Base-by-base conservation (phyloP, 164 flowering plant genomes). In the Tetracentron sinense region DNA sequence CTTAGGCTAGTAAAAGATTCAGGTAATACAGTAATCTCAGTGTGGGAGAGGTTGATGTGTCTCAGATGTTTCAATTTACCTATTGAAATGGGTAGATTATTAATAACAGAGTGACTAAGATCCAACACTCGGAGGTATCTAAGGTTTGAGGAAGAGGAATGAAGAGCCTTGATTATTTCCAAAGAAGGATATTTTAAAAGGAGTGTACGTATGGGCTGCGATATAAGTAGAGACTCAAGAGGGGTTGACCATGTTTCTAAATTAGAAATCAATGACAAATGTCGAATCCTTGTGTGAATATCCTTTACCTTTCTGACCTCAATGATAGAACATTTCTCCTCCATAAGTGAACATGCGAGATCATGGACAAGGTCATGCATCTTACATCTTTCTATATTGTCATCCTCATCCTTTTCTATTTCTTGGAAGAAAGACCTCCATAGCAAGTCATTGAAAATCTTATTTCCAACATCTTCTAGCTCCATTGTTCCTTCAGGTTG, bases 291-390 rank as follows among this genome's bases (percentile, higher is more conserved):
- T n/a, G n/a, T n/a, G n/a, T 33, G 47, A 0, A 51, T 17, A 6
- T 33, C 11, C 11, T 27, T 12, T 21, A 16, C 21, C 30, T 21
- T 17, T 46, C 1, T 28, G 2, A 8, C 6, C 2, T 51, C 60
- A 10, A 62, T 20, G 17, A 14, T 22, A 16, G 25, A 19, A 2
- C 33, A 55, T 52, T 64, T 61, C 22, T 2, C 31, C 15, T 46
- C 54, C 12, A n/a, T 10, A 1, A 64, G 2, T n/a, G 31, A 20
- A n/a, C n/a, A 15, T n/a, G 70, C 66, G 0, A 71, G 63, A 50
- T 71, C 63, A 20, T 71, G 70, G 7, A 71, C 2, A 0, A 61
- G 47, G 49, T 71, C 67, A n/a, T 71, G 74, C 67, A 71, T 66
- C 19, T 20, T 56, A n/a, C 46, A 65, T 0, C 0, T 11, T 12